Evolutionary conservation across 2,329 filamentous ascomycete genomes (phyloP), one percentile per base, ranked within the genome.

Genomic region (Diaporthe nobilis): DNA sequence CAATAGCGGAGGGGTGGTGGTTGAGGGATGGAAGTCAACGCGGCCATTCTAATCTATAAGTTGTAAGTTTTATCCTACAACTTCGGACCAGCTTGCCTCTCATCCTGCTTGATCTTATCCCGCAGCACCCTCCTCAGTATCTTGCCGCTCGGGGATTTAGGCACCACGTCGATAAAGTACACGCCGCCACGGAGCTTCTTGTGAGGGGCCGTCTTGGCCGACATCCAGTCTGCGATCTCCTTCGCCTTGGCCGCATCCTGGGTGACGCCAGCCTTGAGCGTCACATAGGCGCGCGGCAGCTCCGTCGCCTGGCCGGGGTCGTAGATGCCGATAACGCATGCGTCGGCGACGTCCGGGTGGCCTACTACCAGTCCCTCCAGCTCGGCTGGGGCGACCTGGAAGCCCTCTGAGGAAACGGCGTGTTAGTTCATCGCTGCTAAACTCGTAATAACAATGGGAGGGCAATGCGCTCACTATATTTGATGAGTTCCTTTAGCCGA

Each of bases 131-230:
- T 80, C 28, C 87, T 82, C 71, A 88, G 78, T 51, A 88, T 87
- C 82, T 88, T 88, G 1, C 87, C 87, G 58, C 86, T 87, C 3
- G 91, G 89, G 76, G 93, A 94, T 85, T 94, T 95, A n/a, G 94
- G 93, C 44, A 95, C 92, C 17, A 85, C 85, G 47, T 93, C 89
- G 5, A 94, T 86, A 80, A 95, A 94, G 15, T 88, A 84, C n/a
- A 95, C 89, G 1, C 94, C 94, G 0, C 93, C 94, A 7, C 90
- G 91, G 77, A 95, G 86, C 81, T 90, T 89, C 84, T 95, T 95
- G 81, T 92, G 85, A 39, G 84, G 83, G 9, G 86, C 84, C 13
- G 86, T 85, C 61, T 82, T 82, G 31, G 67, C 72, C 4, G 82
- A 82, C 71, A 86, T 74, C 84, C 85, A 87, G 2, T 81, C 80